These are phyloP conservation scores for Zelopaecilomyces penicillatus DNA, from an alignment of 2,329 filamentous ascomycete genomes.

Conservation along the genomic window DNA sequence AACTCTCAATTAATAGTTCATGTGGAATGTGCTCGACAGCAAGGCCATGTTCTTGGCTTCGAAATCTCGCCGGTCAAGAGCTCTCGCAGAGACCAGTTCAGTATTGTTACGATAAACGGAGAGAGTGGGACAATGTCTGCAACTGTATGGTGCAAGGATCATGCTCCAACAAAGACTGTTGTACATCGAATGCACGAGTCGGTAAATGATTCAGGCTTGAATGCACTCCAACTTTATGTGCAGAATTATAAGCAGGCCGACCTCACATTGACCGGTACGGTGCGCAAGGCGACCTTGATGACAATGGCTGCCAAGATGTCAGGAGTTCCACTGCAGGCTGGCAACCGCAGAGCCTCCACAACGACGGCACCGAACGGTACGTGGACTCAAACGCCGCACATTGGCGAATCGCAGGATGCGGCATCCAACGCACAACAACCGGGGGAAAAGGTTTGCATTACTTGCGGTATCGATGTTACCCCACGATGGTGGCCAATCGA, in stretches of 20 bases:
- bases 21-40: constrained; percentile 81
- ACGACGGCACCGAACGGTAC: constrained; percentile 27
- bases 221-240: constrained; percentile 77
- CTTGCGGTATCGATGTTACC: constrained; percentile 61
- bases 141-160: constrained; percentile 85
- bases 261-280: constrained; percentile 78
- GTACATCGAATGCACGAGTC: constrained; percentile 74
- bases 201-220: constrained; percentile 62
- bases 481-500: constrained; percentile 64
- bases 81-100: constrained; percentile 72
- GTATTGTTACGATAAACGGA: constrained; percentile 69
- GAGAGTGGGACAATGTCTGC: constrained; percentile 81
- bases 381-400: constrained; percentile 13
- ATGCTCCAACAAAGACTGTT: constrained; percentile 61
- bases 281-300: constrained; percentile 79
- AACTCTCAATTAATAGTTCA: constrained; percentile 36
- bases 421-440: constrained; percentile 24
- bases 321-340: constrained; percentile 21
- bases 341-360: constrained; percentile 49
- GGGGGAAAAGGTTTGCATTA: constrained; percentile 51
- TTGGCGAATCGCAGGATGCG: constrained; percentile 19
- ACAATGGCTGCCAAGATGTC: constrained; percentile 53
- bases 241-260: constrained; percentile 94
- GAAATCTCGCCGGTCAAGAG: constrained; percentile 86
- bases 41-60: constrained; percentile 77